Evolutionary conservation across 345 rosid species (phyloP).

Genomic region (Aegle marmelos): DNA sequence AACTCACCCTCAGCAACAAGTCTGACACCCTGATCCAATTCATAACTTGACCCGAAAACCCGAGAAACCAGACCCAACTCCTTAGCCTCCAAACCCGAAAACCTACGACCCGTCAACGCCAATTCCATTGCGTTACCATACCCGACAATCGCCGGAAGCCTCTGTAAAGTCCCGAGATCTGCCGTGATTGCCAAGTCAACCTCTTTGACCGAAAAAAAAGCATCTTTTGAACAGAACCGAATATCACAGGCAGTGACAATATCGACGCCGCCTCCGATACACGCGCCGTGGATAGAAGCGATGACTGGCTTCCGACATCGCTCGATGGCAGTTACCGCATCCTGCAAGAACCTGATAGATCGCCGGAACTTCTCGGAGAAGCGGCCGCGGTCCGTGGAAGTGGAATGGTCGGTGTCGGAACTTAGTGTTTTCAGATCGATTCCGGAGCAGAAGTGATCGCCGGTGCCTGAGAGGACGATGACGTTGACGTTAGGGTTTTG

Average conservation of each 20-base stretch:
- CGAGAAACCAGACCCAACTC: constrained; percentile 70
- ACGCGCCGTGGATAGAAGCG: constrained; percentile 68
- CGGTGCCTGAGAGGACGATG: constrained; percentile 62
- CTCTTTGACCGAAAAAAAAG: constrained; percentile 77
- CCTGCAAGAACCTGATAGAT: constrained; percentile 56
- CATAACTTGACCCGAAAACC: constrained; percentile 59
- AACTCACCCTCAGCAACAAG: constrained; percentile 61
- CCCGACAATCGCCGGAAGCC: constrained; percentile 74
- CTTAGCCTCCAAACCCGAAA: constrained; percentile 67
- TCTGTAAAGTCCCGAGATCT: constrained; percentile 85
- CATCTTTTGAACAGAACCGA: constrained; percentile 58
- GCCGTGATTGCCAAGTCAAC: constrained; percentile 77
- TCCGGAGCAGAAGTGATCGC: constrained; percentile 78
- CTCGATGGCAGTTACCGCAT: constrained; percentile 71
- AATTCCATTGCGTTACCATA: constrained; percentile 66
- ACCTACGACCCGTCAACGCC: constrained; percentile 64
- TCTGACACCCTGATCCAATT: constrained; percentile 46
- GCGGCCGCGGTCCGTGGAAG: constrained; percentile 49
- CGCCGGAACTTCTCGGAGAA: constrained; percentile 51
- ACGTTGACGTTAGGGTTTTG: constrained; percentile 50
- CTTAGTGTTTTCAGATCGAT: constrained; percentile 54
- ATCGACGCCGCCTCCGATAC: constrained; percentile 74
- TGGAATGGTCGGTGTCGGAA: constrained; percentile 10
- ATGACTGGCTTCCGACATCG: constrained; percentile 80
- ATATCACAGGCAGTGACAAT: constrained; percentile 76